These are phyloP conservation scores for Gossypium arboreum DNA, from an alignment of 345 rosid genomes.

Conservation along the genomic window DNA sequence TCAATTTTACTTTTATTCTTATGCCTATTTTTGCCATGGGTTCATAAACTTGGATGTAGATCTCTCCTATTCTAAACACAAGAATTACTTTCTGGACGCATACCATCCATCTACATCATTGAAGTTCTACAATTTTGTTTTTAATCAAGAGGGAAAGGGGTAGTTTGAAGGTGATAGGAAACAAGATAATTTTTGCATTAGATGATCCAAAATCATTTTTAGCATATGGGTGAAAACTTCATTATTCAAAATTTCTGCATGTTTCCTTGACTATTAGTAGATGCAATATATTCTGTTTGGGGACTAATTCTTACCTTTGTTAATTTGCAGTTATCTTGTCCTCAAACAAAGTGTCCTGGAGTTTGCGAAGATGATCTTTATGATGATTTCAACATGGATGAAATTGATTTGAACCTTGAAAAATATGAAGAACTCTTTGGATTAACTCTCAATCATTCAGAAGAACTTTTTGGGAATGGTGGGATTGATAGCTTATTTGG, in stretches of 20 bases:
- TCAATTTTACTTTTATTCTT: background rate
- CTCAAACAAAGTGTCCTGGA: slow-evolving; percentile 38
- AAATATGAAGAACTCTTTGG: slow-evolving; percentile 94
- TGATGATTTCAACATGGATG: slow-evolving; percentile 72
- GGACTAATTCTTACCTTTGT: slow-evolving; percentile 2
- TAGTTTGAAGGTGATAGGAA: background rate
- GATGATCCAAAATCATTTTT: slow-evolving; percentile 2
- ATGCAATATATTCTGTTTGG: background rate
- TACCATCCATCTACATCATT: background rate
- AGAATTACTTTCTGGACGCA: background rate
- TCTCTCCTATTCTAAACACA: background rate
- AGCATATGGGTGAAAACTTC: background rate
- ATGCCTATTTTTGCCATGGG: background rate
- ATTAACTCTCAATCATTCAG: slow-evolving; percentile 59
- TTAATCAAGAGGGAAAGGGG: background rate
- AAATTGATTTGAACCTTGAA: slow-evolving; percentile 78
- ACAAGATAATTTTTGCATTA: background rate
- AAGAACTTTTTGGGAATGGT: slow-evolving; percentile 74
- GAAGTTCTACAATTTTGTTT: background rate
- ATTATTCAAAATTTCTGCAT: background rate
- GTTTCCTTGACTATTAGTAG: background rate
- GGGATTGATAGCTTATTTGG: slow-evolving; percentile 85
- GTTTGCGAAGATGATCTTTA: slow-evolving; percentile 52
- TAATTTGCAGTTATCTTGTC: slow-evolving; percentile 40
- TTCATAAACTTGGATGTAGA: background rate